Conservation (phyloP, 2,329 filamentous ascomycete species). For the Aspergillus texensis region DNA sequence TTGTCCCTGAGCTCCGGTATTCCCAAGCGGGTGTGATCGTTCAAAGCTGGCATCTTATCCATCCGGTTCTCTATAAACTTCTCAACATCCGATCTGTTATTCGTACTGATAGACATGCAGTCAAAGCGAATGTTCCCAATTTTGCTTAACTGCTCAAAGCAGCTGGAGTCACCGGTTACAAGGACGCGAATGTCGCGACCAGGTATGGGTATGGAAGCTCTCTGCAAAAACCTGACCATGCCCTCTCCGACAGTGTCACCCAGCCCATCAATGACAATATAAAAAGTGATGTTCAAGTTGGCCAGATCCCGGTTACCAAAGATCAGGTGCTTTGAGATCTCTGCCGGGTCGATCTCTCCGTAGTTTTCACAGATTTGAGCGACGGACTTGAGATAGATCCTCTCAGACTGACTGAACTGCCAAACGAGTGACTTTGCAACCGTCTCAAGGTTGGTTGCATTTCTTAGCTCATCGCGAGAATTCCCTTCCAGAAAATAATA, state of each 20-base stretch:
- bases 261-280: slow-evolving; percentile 53
- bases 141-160: slow-evolving; percentile 22
- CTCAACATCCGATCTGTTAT: slow-evolving; percentile 25
- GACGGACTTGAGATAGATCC: slow-evolving; percentile 22
- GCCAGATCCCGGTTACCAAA: slow-evolving; percentile 15
- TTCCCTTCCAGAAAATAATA: slow-evolving; percentile 24
- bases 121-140: slow-evolving; percentile 9
- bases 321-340: slow-evolving; percentile 14
- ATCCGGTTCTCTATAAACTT: slow-evolving; percentile 29
- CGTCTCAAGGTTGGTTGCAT: slow-evolving; percentile 16
- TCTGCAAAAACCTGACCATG: slow-evolving; percentile 24
- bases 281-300: slow-evolving; percentile 31
- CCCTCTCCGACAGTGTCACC: slow-evolving; percentile 43
- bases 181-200: slow-evolving; percentile 22
- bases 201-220: slow-evolving; percentile 3
- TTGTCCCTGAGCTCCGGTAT: slow-evolving; percentile 24
- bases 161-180: slow-evolving; percentile 24
- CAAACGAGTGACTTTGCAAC: slow-evolving; percentile 22
- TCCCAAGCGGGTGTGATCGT: slow-evolving; percentile 18
- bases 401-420: slow-evolving; percentile 21
- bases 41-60: slow-evolving; percentile 29
- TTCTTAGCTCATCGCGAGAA: slow-evolving; percentile 19
- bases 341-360: slow-evolving; percentile 20
- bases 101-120: slow-evolving; percentile 21
- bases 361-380: slow-evolving; percentile 16